Conservation (phyloP, 73 alveolate species). For the Symbiodinium pilosum region DNA sequence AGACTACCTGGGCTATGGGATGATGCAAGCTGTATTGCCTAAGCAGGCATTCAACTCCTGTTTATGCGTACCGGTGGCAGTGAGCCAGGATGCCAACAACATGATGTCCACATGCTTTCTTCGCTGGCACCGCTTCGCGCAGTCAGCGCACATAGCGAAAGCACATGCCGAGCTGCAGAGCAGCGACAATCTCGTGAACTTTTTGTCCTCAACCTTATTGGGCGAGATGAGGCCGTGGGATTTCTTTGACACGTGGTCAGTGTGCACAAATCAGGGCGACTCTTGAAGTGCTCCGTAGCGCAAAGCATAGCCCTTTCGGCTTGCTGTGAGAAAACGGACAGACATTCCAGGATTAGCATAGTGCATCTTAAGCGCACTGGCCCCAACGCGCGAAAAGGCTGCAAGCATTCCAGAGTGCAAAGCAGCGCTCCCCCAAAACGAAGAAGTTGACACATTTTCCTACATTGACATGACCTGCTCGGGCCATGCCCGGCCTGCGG, state of each 20-base stretch:
- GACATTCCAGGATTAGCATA: not conserved
- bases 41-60: no score
- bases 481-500: not conserved
- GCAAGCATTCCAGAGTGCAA: not conserved
- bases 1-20: no score
- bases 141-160: not conserved
- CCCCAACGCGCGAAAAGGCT: not conserved
- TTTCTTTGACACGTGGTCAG: no score
- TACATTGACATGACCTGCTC: no score
- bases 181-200: conserved; percentile 54
- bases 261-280: no score
- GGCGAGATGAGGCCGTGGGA: conserved; percentile 24
- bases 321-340: no score
- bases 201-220: conserved; percentile 53
- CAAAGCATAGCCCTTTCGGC: no score
- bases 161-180: conserved; percentile 37
- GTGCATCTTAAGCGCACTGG: not conserved
- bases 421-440: no score
- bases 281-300: no score
- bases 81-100: not conserved
- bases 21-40: no score
- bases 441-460: no score
- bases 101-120: not conserved
- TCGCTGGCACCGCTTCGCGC: conserved; percentile 16
- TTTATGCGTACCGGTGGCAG: no score